Base-by-base conservation (phyloP, 2,329 filamentous ascomycete genomes). In the Phialemoniopsis sp. region DNA sequence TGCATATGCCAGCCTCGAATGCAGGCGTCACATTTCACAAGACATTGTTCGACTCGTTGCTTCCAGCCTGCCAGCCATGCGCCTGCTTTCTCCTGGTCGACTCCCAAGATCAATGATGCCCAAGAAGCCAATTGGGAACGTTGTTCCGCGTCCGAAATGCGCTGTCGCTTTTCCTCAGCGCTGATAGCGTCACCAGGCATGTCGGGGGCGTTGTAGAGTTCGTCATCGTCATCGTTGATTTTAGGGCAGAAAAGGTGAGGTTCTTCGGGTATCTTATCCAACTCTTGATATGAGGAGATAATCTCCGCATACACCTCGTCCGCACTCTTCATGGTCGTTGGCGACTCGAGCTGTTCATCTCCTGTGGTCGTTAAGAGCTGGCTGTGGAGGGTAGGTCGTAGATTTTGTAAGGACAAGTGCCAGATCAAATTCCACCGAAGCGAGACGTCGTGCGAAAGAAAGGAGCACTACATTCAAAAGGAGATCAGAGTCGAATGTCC, bases 1-100 rank as follows among this genome's bases (percentile, higher is more conserved):
- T 73, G 75, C 54, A 79, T 80, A 58, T 90, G 86, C 75, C 87
- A 90, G 49, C 82, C 82, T 45, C 80, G 72, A 37, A 87, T 82
- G 55, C 86, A 90, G 37, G 76, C 70, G 38, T 87, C 78, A 59
- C 86, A 90, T 41, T 64, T 69, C 41, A 70, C 76, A 17, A 90
- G 67, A 30, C 75, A 73, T 10, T 65, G 57, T 46, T 83, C 76
- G 15, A 85, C 67, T 15, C 74, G 70, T 5, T 61, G 52, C 38
- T 68, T 72, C 51, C 87, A 85, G 46, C 78, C 74, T 13, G 71
- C 65, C 32, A 82, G 68, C 62, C 83, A 75, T 43, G 72, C 67
- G 19, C 76, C 75, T 4, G 77, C 75, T 37, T 77, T 72, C 35
- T 80, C 76, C 36, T 76, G 70, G 40, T 73, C 75, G 45, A 87